phyloP scores from a whole-genome alignment of 768 basidiomycete genomes.

The Dioszegia crocea region DNA sequence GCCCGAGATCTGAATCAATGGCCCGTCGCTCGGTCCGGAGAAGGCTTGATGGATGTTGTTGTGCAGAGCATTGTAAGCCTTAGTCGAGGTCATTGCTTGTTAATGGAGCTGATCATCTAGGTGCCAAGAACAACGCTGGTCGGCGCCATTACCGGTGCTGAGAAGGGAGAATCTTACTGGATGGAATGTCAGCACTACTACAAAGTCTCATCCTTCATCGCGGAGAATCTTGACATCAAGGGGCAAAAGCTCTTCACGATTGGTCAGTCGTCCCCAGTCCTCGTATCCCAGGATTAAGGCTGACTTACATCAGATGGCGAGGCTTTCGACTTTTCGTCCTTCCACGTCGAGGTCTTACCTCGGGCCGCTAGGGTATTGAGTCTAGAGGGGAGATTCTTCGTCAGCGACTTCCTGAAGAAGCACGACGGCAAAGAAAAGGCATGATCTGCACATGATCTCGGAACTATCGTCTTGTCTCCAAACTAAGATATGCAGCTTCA shows the following conservation, averaged over 20 bases:
- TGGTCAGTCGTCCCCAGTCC: conserved; percentile 21
- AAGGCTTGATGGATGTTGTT: conserved; percentile 47
- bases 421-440: conserved; percentile 18
- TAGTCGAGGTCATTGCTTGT: not conserved
- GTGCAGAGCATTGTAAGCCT: conserved; percentile 40
- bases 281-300: not conserved
- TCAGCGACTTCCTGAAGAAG: conserved; percentile 37
- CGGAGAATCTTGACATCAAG: conserved; percentile 37
- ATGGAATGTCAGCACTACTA: conserved; percentile 47
- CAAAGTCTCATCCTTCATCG: conserved; percentile 41
- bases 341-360: conserved; percentile 45
- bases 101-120: conserved; percentile 6
- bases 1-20: conserved; percentile 48
- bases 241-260: conserved; percentile 37
- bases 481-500: not conserved
- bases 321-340: conserved; percentile 35
- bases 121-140: conserved; percentile 35
- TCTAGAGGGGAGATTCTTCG: conserved; percentile 36
- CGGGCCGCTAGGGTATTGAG: conserved; percentile 37
- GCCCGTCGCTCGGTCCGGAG: conserved; percentile 43
- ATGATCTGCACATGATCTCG: too few relatives aligned
- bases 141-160: conserved; percentile 39
- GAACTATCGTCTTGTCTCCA: not conserved
- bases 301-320: conserved; percentile 39
- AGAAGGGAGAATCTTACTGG: conserved; percentile 45